Evolutionary conservation across 2,329 filamentous ascomycete genomes (phyloP).

Genomic region (Coniochaeta prunicola): DNA sequence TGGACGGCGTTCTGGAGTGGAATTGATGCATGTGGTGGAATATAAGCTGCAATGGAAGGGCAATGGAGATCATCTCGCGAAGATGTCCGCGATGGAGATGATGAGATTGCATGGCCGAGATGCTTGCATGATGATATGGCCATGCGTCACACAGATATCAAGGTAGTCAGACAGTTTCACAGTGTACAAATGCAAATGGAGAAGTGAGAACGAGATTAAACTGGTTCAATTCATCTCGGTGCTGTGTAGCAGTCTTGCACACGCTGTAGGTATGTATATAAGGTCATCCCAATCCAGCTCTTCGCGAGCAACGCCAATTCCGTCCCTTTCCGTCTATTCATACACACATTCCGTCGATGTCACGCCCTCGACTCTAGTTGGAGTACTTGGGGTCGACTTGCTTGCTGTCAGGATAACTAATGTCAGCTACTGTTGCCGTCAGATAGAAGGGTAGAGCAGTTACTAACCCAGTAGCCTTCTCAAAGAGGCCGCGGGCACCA

Average conservation of each 20-base stretch:
- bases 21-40: not conserved
- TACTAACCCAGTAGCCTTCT: slow-evolving; percentile 29
- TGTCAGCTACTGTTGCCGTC: not conserved
- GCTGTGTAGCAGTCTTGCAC: not conserved
- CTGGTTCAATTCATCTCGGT: not conserved
- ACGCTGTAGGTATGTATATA: not conserved
- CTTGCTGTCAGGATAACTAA: slow-evolving; percentile 18
- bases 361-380: slow-evolving; percentile 10
- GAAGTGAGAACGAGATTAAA: not conserved
- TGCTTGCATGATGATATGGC: no score
- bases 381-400: slow-evolving; percentile 25
- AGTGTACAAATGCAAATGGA: not conserved
- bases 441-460: no score
- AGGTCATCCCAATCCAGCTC: not conserved
- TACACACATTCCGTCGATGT: not conserved
- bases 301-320: not conserved
- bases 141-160: not conserved
- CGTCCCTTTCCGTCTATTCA: not conserved
- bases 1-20: not conserved
- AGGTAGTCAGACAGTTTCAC: no score
- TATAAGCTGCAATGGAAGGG: not conserved
- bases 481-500: slow-evolving; percentile 21
- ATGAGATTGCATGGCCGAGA: no score
- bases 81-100: not conserved
- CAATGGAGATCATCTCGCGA: not conserved